Base-by-base conservation (phyloP, 371 early-diverging fungal species). In the Homolaphlyctis polyrhiza region DNA sequence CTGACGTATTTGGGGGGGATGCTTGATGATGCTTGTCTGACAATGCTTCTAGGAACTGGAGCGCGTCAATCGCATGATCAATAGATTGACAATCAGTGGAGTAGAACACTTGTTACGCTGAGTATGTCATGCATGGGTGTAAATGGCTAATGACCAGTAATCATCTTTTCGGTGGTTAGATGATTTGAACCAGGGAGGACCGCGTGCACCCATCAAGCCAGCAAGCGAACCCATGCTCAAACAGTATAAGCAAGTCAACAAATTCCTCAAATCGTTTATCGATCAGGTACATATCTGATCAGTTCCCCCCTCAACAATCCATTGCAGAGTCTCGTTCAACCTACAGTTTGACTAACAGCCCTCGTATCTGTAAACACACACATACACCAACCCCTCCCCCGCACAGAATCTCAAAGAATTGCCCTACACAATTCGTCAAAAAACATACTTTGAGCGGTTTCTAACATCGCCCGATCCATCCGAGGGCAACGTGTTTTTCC, bases 371-470 rank as follows among this genome's bases (percentile, higher is more conserved):
- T 14, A 29, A 28, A 30, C 27, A 16, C 2, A 35, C 58, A 35
- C 25, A 54, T 65, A 34, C 65, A 16, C 16, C 21, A 61, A 51
- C 25, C 14, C 11, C 39, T 11, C 39, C 32, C 14, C 32, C 32
- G 32, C 27, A 14, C 50, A 82, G 82, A 78, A 78, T 47, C 54
- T 76, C 64, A 82, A 82, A 70, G 82, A 82, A 33, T 72, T 65
- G 49, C 72, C 65, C 35, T 82, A 76, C 70, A 43, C 43, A 0
- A 73, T 75, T 0, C 59, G 74, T 14, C 57, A 73, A 29, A 76
- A 74, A 55, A 67, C 74, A n/a, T 71, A 66, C 57, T 28, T 72
- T 23, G 77, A 79, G 58, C 65, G 66, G 49, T 50, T 75, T 29
- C 33, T 78, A 3, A 70, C 74, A 21, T 67, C 71, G 5, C 77